A percentile compares a stretch with the other conserved stretches of the same genome.
Conservation (phyloP, 208 protist genomes). For the Trypanosoma mega region DNA sequence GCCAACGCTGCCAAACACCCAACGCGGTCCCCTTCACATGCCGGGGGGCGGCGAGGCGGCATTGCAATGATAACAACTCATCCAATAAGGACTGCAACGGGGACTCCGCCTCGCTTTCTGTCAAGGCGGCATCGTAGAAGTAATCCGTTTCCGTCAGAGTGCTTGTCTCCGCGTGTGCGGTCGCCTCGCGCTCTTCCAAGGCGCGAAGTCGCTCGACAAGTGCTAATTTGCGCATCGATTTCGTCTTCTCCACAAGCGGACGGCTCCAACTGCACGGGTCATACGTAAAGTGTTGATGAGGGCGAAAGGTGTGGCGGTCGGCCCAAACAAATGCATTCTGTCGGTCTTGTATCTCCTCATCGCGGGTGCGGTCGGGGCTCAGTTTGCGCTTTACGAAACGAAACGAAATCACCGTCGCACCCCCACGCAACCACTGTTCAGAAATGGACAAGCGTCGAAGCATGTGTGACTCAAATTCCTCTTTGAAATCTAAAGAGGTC, state of each 20-base stretch:
- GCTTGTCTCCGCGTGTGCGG: constrained; percentile 7
- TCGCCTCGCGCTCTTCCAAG: constrained; percentile 36
- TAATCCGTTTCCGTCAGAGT: constrained; percentile 9
- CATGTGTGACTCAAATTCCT: constrained; percentile 5
- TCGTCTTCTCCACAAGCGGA: constrained; percentile 43
- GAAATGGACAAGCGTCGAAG: not conserved
- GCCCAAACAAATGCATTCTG: constrained; percentile 78
- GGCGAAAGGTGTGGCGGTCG: constrained; percentile 57
- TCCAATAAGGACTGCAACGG: constrained; percentile 50
- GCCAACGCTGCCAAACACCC: constrained; percentile 15
- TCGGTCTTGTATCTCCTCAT: constrained; percentile 67
- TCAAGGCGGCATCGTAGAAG: no score
- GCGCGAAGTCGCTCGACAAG: constrained; percentile 50
- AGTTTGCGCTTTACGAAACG: constrained; percentile 13
- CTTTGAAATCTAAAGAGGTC: not conserved
- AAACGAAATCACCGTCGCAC: not conserved
- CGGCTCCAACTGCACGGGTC: constrained; percentile 80
- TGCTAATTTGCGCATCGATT: constrained; percentile 30
- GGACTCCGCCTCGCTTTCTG: no score
- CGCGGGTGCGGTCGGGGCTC: constrained; percentile 63
- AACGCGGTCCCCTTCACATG: constrained; percentile 35
- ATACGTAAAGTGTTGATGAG: constrained; percentile 85
- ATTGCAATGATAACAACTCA: constrained; percentile 28
- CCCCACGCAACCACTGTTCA: not conserved
- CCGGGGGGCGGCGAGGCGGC: constrained; percentile 33